These are phyloP conservation scores for Fraxinus dipetala DNA, from an alignment of 305 asterid species.

Conservation along the genomic window DNA sequence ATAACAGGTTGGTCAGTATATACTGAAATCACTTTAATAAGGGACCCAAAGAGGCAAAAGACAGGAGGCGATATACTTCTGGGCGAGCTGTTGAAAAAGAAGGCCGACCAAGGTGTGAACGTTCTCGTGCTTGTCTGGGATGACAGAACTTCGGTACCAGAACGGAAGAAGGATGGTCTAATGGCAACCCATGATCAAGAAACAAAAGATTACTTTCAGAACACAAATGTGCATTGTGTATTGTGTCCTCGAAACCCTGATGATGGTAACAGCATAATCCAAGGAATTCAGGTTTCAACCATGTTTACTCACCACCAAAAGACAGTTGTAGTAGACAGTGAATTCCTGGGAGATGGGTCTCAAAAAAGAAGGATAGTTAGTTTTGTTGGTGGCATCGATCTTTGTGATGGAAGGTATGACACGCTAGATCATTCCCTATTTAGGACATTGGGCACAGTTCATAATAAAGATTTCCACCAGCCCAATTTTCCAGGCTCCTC, in stretches of 20 bases:
- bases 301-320: slow-evolving; percentile 94
- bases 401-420: slow-evolving; percentile 84
- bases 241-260: slow-evolving; percentile 78
- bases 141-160: slow-evolving; percentile 57
- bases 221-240: slow-evolving; percentile 59
- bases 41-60: slow-evolving; percentile 55
- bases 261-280: slow-evolving; percentile 44
- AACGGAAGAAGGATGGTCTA: slow-evolving; percentile 55
- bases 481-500: slow-evolving; percentile 74
- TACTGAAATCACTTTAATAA: slow-evolving; percentile 48
- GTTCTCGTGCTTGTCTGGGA: slow-evolving; percentile 86
- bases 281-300: slow-evolving; percentile 60
- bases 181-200: slow-evolving; percentile 88
- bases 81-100: slow-evolving; percentile 66
- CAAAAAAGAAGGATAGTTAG: slow-evolving; percentile 51
- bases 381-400: slow-evolving; percentile 83
- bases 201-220: slow-evolving; percentile 46
- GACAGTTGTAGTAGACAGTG: slow-evolving; percentile 56
- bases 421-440: slow-evolving; percentile 61
- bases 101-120: slow-evolving; percentile 66
- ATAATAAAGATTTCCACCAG: slow-evolving; percentile 74
- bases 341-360: slow-evolving; percentile 12
- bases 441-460: slow-evolving; percentile 50
- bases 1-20: slow-evolving; percentile 81
- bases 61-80: slow-evolving; percentile 52